Evolutionary conservation across 352 stramenopile species (phyloP).

Genomic region (Thalassiosira tumida): DNA sequence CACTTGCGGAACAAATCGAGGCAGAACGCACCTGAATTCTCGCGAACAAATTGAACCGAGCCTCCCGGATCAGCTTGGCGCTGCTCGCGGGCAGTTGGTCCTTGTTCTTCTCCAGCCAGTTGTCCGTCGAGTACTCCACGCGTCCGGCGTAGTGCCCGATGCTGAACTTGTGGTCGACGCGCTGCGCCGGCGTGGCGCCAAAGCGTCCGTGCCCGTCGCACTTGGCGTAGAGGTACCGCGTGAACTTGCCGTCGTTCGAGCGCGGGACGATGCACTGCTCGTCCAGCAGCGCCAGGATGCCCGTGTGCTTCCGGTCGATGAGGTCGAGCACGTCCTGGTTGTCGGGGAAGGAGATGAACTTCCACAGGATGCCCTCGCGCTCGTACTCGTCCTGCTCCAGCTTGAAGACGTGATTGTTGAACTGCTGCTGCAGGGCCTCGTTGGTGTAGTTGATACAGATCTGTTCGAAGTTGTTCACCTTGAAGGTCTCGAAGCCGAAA

Average conservation of each 20-base stretch:
- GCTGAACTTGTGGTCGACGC: slow-evolving; percentile 75
- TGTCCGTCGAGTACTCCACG: slow-evolving; percentile 95
- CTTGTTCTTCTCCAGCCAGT: slow-evolving; percentile 98
- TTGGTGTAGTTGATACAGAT: slow-evolving; percentile 94
- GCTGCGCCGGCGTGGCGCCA: slow-evolving; percentile 60
- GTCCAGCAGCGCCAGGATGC: slow-evolving; percentile 88
- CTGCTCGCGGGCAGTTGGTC: slow-evolving; percentile 88
- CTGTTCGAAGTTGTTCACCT: slow-evolving; percentile 96
- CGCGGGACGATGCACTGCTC: slow-evolving; percentile 90
- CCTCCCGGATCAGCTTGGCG: too few relatives aligned
- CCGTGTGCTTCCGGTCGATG: slow-evolving; percentile 89
- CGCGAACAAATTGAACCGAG: too few relatives aligned
- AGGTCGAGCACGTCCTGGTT: slow-evolving; percentile 91
- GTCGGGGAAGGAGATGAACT: slow-evolving; percentile 91
- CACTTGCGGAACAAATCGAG: too few relatives aligned
- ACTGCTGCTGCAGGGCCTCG: slow-evolving; percentile 93
- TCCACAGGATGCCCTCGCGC: slow-evolving; percentile 89
- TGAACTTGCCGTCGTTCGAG: slow-evolving; percentile 88
- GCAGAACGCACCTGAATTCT: too few relatives aligned
- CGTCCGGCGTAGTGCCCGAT: slow-evolving; percentile 94
- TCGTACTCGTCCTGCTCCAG: slow-evolving; percentile 90
- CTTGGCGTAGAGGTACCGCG: slow-evolving; percentile 77
- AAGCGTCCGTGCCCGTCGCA: slow-evolving; percentile 77
- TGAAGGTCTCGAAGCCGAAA: slow-evolving; percentile 93
- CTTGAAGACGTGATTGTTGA: slow-evolving; percentile 92